Base-by-base conservation (phyloP, 2,329 filamentous ascomycete species). In the Colletotrichum truncatum region DNA sequence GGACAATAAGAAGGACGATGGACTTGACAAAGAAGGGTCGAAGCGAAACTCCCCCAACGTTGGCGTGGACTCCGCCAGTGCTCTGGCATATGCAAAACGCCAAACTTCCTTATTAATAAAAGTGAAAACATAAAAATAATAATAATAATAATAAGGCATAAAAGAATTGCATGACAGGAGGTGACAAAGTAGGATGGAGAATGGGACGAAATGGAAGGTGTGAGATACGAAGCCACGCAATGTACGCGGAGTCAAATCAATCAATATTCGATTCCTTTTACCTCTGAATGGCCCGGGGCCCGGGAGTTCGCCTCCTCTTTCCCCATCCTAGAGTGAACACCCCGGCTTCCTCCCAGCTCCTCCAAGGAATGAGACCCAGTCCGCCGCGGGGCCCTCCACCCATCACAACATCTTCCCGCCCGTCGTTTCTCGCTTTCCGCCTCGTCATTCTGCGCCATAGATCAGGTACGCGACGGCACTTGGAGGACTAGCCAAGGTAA, bases 401-500 rank as follows among this genome's bases (percentile, higher is more conserved):
- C 54, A 48, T 59, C 54, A 59, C 23, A 34, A 36, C 53, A 43
- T 45, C 11, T 41, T 21, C 43, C 53, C 38, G 38, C 60, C 60
- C 60, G 26, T 36, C 16, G 43, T 30, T 32, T n/a, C 34, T 41
- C 36, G 38, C 16, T 16, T 25, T 52, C 61, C 61, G 61, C 55
- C 53, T 16, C 34, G 30, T 38, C 23, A 18, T 28, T 49, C 55
- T 51, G 55, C 57, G n/a, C n/a, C n/a, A n/a, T n/a, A n/a, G n/a
- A n/a, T n/a, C n/a, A 60, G 57, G 49, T 38, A 45, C 57, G 38
- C 57, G 46, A 59, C 48, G 48, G 28, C 54, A 48, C 6, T 38
- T 21, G 18, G 49, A 53, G 32, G 32, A 30, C n/a, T n/a, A n/a
- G n/a, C n/a, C n/a, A 25, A 36, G 30, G 34, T 18, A 28, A 18